Evolutionary conservation across 2,329 filamentous ascomycete genomes (phyloP), one percentile per base, ranked within the genome.

Genomic region (Stachybotrys elegans): DNA sequence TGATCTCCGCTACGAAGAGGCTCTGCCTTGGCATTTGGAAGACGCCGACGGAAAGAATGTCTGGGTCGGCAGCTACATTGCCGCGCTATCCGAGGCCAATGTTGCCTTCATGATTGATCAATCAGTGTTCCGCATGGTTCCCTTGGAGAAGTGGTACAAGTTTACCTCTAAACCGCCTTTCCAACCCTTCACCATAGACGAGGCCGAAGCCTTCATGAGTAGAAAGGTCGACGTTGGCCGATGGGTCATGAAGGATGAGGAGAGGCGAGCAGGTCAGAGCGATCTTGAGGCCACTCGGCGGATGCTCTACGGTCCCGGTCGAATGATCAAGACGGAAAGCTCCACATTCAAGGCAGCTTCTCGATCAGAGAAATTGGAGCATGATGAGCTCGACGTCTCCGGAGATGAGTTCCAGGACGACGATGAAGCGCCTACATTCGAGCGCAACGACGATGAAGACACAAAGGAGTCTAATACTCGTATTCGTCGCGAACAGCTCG

Each of bases 41-140:
- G 93, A 98, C 62, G 94, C 91, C 32, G 92, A 98, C 57, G 89
- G 90, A 51, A 95, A 92, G 63, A 92, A 95, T 56, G 86, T 88
- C 3, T 97, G 91, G 89, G 84, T 93, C 25, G 93, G 91, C 36
- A 86, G 84, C 45, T 96, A 97, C 55, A 87, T 97, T 56, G 86
- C 86, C 21, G 88, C 90, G 16, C 76, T 97, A 29, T 95, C 92
- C 0, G 84, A 92, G 56, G 83, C 88, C 42, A 88, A 90, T 41
- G 84, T 94, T 51, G 84, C 94, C 43, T 78, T 92, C 31, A 76
- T 88, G 35, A 84, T 89, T 25, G 78, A 82, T 29, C 76, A 81
- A 9, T 74, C 75, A 2, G 81, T 76, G 40, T 93, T 95, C 60
- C 83, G 84, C 46, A 87, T 97, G 81, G 76, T 95, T 3, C 94